Conservation (phyloP, 2,329 filamentous ascomycete species). For the Aspergillus versicolor region DNA sequence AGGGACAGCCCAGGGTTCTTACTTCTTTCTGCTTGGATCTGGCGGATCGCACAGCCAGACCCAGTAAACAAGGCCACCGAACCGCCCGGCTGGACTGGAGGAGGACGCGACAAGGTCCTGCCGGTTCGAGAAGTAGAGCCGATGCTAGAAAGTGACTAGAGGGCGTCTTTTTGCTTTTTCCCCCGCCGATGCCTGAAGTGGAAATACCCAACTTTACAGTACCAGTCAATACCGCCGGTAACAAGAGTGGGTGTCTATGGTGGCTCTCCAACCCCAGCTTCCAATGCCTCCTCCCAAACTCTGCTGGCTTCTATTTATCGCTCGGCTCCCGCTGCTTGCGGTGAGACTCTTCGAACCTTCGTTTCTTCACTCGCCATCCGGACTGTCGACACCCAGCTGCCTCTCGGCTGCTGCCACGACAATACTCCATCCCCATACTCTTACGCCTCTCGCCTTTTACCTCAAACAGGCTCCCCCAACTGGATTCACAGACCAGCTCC, state of each 20-base stretch:
- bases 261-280: not conserved
- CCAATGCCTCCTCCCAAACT: constrained; percentile 10
- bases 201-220: not conserved
- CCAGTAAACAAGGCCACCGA: no score
- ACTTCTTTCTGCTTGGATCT: no score
- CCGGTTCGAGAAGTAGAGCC: constrained; percentile 5
- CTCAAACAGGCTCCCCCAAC: not conserved
- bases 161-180: constrained; percentile 1
- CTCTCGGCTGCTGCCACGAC: no score
- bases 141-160: not conserved
- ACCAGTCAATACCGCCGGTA: no score
- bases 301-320: constrained; percentile 23
- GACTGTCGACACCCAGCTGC: no score
- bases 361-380: no score
- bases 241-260: not conserved
- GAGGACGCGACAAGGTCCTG: not conserved
- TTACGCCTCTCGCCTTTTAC: not conserved
- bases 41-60: no score
- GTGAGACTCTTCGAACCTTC: not conserved
- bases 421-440: not conserved
- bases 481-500: not conserved
- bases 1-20: no score
- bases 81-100: no score
- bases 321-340: constrained; percentile 12
- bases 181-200: not conserved